Conservation (phyloP, 176 grass and related monocot species). For the Canna indica region DNA sequence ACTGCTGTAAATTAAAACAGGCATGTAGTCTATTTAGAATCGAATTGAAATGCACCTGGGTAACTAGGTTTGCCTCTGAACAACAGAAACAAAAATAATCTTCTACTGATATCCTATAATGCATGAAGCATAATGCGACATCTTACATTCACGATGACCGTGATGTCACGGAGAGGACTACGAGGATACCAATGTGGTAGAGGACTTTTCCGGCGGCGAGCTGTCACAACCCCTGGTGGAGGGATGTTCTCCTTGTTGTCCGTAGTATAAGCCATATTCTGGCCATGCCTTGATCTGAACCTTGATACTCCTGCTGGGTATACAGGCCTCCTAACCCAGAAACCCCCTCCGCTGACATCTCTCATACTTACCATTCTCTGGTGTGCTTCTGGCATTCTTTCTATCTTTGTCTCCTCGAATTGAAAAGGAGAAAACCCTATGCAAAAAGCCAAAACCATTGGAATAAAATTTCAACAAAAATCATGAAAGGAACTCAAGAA, state of each 20-base stretch:
- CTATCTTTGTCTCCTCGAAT: not conserved
- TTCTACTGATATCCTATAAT: too few species aligned
- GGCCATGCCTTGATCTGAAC: too few species aligned
- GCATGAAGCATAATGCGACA: too few species aligned
- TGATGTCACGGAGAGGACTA: conserved; percentile 21
- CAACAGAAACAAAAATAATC: too few species aligned
- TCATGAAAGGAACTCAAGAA: too few species aligned
- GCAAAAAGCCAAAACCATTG: too few species aligned
- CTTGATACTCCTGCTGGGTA: not conserved
- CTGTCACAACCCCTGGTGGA: not conserved
- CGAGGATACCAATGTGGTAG: conserved; percentile 17
- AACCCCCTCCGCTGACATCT: not conserved
- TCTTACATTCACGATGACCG: conserved; percentile 12
- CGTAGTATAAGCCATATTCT: not conserved
- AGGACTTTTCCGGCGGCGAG: conserved; percentile 7
- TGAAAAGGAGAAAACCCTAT: too few species aligned
- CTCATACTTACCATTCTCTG: not conserved
- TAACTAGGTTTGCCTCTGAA: too few species aligned
- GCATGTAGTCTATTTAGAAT: too few species aligned
- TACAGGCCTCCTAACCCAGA: not conserved
- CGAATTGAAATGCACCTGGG: too few species aligned
- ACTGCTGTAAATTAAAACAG: too few species aligned
- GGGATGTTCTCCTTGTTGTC: conserved; percentile 17
- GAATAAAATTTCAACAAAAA: too few species aligned
- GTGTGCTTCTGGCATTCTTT: not conserved